Evolutionary conservation across 2,329 filamentous ascomycete genomes (phyloP).

Genomic region (Sphaerulina musiva): DNA sequence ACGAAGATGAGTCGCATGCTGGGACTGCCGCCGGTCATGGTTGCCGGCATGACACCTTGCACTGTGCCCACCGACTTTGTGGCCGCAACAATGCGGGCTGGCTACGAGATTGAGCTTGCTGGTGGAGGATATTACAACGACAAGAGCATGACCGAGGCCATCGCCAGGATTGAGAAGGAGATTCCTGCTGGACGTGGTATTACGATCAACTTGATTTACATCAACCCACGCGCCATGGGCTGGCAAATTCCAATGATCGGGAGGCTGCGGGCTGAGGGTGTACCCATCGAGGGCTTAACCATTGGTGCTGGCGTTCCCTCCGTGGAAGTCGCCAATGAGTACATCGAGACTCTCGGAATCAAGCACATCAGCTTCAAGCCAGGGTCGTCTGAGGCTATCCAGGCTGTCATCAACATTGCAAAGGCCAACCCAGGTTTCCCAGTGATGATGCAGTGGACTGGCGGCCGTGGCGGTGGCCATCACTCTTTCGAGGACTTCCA

Average conservation of each 20-base stretch:
- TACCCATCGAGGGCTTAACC: slow-evolving; percentile 84
- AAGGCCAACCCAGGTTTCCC: slow-evolving; percentile 91
- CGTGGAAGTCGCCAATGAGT: slow-evolving; percentile 86
- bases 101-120: slow-evolving; percentile 87
- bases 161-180: slow-evolving; percentile 74
- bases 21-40: slow-evolving; percentile 78
- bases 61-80: slow-evolving; percentile 91
- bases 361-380: slow-evolving; percentile 96
- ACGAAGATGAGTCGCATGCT: slow-evolving; percentile 91
- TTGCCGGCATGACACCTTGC: slow-evolving; percentile 87
- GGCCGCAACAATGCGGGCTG: slow-evolving; percentile 84
- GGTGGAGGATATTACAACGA: slow-evolving; percentile 85
- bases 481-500: slow-evolving; percentile 96
- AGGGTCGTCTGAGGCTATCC: slow-evolving; percentile 79
- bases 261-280: slow-evolving; percentile 72
- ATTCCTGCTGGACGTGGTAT: slow-evolving; percentile 84
- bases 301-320: slow-evolving; percentile 92
- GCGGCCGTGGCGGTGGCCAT: slow-evolving; percentile 85
- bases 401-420: slow-evolving; percentile 84
- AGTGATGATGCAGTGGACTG: slow-evolving; percentile 91
- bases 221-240: slow-evolving; percentile 79
- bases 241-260: slow-evolving; percentile 87
- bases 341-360: slow-evolving; percentile 84
- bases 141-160: slow-evolving; percentile 72
- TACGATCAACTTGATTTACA: slow-evolving; percentile 83